Percentiles rank a stretch among this genome's conserved stretches.
phyloP scores from a whole-genome alignment of 108 stramenopile genomes.

The Craspedostauros australis region DNA sequence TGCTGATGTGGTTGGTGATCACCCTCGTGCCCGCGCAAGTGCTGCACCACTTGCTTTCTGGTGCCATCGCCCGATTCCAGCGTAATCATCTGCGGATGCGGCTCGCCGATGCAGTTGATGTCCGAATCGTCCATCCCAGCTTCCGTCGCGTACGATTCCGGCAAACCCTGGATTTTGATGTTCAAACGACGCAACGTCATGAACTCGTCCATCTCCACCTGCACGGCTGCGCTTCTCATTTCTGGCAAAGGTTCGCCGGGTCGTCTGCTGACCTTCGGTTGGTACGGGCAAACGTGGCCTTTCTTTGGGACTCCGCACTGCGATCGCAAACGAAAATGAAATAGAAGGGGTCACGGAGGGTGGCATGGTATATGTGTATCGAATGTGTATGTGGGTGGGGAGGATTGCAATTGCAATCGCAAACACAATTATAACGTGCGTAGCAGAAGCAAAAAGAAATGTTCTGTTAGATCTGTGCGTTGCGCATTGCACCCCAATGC shows the following conservation, averaged over 20 bases:
- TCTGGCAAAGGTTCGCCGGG: conserved; percentile 78
- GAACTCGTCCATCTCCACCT: conserved; percentile 91
- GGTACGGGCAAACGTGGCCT: conserved; percentile 91
- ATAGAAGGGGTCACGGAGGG: not conserved
- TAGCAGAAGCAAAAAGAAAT: too few species aligned
- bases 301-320: conserved; percentile 88
- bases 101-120: conserved; percentile 33
- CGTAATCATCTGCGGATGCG: conserved; percentile 19
- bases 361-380: too few species aligned
- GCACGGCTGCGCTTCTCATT: conserved; percentile 77
- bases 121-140: conserved; percentile 41
- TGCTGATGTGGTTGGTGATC: too few species aligned
- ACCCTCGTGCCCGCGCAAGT: conserved; percentile 14
- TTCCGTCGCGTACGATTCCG: conserved; percentile 77
- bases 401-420: too few species aligned
- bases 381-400: too few species aligned
- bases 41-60: conserved; percentile 36
- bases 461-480: too few species aligned
- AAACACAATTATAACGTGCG: too few species aligned
- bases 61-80: too few species aligned
- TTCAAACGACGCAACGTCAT: conserved; percentile 83
- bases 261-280: conserved; percentile 77
- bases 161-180: conserved; percentile 83
- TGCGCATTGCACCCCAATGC: too few species aligned
- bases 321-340: not conserved